Evolutionary conservation across 2,329 filamentous ascomycete species (phyloP), one percentile per base, ranked within the genome.

Genomic region (Podosphaera aphanis): DNA sequence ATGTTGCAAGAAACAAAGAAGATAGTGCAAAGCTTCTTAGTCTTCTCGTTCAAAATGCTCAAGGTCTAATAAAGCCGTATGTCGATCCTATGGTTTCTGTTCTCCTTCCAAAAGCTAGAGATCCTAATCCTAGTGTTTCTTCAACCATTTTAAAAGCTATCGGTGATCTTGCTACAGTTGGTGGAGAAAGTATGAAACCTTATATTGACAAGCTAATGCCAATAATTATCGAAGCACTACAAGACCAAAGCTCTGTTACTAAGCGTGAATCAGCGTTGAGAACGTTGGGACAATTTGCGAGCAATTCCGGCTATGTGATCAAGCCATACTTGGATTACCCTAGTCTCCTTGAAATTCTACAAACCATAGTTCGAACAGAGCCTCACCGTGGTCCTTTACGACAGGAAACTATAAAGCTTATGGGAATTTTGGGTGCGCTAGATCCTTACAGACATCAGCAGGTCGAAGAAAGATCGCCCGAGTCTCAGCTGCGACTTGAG

Each of bases 401-500:
- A 38, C 84, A 90, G 52, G 88, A 95, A 61, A 94, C 90, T 0
- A 94, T 98, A 56, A 93, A 94, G 55, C 64, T 98, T 18, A 84
- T 98, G 70, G 90, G 90, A 55, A 94, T 94, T 38, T 68, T 98
- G 13, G 90, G 90, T 50, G 90, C 90, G 36, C 65, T 98, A 29
- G 92, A 98, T 60, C 90, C 90, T 0, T 95, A 98, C 62, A 90
- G 88, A 59, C 84, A 94, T 58, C 88, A 88, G 64, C 83, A 93
- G 65, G 85, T 93, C 45, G 83, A 92, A 59, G 88, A 95, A 61
- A 77, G 79, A 51, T 81, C 78, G 2, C 84, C 85, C 0, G 88
- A 94, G 57, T 73, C 79, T 51, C 82, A 90, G 56, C 72, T 70
- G 23, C 71, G 69, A 18, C 67, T 68, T 35, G 75, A 79, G 52